Conservation (phyloP, 305 asterid species). For the Rubia tinctorum region DNA sequence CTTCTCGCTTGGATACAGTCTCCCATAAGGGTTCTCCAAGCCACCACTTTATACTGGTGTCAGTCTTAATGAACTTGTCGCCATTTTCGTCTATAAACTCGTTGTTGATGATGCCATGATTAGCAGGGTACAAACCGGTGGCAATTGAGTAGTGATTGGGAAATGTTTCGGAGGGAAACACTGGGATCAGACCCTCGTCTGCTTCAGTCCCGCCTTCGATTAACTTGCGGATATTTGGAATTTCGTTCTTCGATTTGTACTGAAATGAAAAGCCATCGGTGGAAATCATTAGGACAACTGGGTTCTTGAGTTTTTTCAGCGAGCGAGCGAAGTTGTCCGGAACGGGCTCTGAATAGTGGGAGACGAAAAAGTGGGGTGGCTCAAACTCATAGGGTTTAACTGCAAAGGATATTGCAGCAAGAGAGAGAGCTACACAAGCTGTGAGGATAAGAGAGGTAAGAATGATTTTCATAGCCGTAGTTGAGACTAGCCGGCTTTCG, state of each 20-base stretch:
- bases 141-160: slow-evolving; percentile 78
- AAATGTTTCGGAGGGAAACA: slow-evolving; percentile 67
- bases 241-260: slow-evolving; percentile 56
- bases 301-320: slow-evolving; percentile 43
- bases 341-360: slow-evolving; percentile 11
- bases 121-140: slow-evolving; percentile 75
- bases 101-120: slow-evolving; percentile 68
- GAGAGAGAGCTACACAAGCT: slow-evolving; percentile 38
- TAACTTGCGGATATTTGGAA: slow-evolving; percentile 44
- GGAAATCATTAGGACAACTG: slow-evolving; percentile 62
- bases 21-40: slow-evolving; percentile 84
- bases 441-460: slow-evolving; percentile 38
- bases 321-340: slow-evolving; percentile 40
- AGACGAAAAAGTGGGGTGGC: slow-evolving; percentile 25
- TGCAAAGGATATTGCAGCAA: slow-evolving; percentile 8
- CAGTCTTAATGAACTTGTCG: not conserved
- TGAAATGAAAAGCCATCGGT: slow-evolving; percentile 69
- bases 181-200: slow-evolving; percentile 61
- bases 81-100: slow-evolving; percentile 28
- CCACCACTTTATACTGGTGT: slow-evolving; percentile 79
- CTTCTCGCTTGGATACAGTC: slow-evolving; percentile 39
- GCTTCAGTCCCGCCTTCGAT: slow-evolving; percentile 68
- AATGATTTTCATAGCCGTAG: slow-evolving; percentile 16
- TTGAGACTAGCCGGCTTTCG: not conserved
- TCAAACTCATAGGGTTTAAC: too few species aligned